Evolutionary conservation across 1,284 basidiomycete genomes (phyloP), one percentile per base, ranked within the genome.

Genomic region (Salmacisia buchloeana): DNA sequence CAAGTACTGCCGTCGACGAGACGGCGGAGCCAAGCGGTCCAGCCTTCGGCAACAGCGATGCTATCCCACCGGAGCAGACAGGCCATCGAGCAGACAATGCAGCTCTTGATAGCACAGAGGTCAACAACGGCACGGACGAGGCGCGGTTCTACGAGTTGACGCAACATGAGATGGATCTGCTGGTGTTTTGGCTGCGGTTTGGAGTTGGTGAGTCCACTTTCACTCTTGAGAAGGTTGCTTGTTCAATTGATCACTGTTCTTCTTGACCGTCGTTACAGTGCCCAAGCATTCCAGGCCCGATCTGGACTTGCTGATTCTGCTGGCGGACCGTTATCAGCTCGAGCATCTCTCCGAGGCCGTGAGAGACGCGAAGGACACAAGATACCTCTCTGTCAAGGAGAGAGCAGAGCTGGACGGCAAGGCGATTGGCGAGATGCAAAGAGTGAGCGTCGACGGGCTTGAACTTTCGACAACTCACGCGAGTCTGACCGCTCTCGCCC

Each of bases 341-440:
- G 18, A n/a, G 27, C 12, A 54, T 5, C 29, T 54, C 9, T 33
- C 34, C 3, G 49, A 54, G 29, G 49, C 49, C 15, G 49, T 54
- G 1, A 27, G 49, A 18, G 49, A 54, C 34, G 49, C 49, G 4
- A 54, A 54, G 29, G 49, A 54, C 27, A 54, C 49, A 6, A 27
- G 49, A 31, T 54, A 54, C 27, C 31, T 54, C 29, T 33, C 29
- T 31, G 34, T 54, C 12, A 27, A 54, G 29, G 49, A 54, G 49
- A 27, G 49, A n/a, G 49, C 49, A 15, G 49, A 54, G 27, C 34
- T 54, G 31, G 49, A 54, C 27, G 49, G 49, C 9, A 54, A 54
- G 29, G 49, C 49, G 2, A 31, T 54, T 15, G 49, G 49, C 9
- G 49, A 54, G 29, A 54, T 54, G 49, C 49, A 54, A 31, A 54